Evolutionary conservation across 2,329 filamentous ascomycete species (phyloP), one percentile per base, ranked within the genome.

Genomic region (Xylaria sp.): DNA sequence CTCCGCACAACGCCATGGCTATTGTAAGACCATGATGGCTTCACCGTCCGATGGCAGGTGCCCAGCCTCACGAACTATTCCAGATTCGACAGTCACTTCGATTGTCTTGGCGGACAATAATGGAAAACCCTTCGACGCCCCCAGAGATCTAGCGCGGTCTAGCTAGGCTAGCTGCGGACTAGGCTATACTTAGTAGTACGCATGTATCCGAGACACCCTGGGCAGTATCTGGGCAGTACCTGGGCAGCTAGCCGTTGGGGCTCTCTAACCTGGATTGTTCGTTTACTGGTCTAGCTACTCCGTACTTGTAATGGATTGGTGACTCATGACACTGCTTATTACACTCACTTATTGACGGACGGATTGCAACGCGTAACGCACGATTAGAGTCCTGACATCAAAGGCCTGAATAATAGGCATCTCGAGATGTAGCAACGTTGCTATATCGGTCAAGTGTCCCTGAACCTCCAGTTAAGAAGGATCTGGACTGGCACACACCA

Each of bases 111-210:
- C 31, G 43, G 33, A 33, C n/a, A 23, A 31, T 33, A n/a, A 23
- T 62, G 61, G 28, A 64, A 51, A 43, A 41, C 15, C 59, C 41
- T 58, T 48, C 49, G 60, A 54, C 28, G 31, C 52, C 23, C 10
- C 9, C 18, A 56, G 46, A 59, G 55, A 60, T 64, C 65, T 58
- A 58, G 55, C 56, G 31, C 41, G 20, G 51, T 60, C 66, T 64
- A 48, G 55, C 59, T 54, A 43, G 31, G 20, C 20, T 23, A 48
- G 23, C 25, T 18, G n/a, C 60, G 20, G 36, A 33, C 60, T n/a
- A 48, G 55, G 66, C 46, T 58, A 28, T 28, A n/a, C n/a, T n/a
- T n/a, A n/a, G n/a, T n/a, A n/a, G n/a, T n/a, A n/a, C n/a, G n/a
- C n/a, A n/a, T n/a, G n/a, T n/a, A n/a, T n/a, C n/a, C n/a, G n/a